These are phyloP conservation scores for Deuterostichococcus epilithicus DNA, from an alignment of 139 green algal species.

Conservation along the genomic window DNA sequence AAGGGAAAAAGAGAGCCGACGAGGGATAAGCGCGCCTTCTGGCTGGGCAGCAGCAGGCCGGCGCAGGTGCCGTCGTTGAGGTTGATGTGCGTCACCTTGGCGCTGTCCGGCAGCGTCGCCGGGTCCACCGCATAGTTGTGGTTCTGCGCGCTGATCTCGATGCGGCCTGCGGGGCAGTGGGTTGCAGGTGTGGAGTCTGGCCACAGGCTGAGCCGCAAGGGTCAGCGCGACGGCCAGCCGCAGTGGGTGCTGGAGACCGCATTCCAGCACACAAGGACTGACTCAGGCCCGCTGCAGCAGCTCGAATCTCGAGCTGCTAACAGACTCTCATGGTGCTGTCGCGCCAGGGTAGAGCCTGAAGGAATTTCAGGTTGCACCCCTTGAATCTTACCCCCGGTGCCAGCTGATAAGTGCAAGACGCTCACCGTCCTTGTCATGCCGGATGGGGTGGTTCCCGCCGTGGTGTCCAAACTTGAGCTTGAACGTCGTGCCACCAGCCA, in stretches of 20 bases:
- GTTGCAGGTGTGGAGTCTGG: neutral
- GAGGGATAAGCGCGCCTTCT: neutral
- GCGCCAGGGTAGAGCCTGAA: no score
- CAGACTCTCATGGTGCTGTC: no score
- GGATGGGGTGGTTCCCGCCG: constrained; percentile 98
- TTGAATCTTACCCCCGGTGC: no score
- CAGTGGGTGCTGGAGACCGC: no score
- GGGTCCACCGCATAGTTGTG: constrained; percentile 99
- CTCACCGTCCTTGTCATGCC: constrained; percentile 57
- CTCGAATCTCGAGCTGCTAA: no score
- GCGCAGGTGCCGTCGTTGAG: constrained; percentile 99
- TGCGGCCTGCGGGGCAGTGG: constrained; percentile 52
- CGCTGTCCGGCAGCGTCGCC: constrained; percentile 71
- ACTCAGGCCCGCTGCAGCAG: no score
- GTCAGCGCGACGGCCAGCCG: constrained; percentile 5
- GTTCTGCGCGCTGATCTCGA: constrained; percentile 93
- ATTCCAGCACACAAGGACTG: no score
- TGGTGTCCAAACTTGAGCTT: constrained; percentile 99
- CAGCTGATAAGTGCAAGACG: no score
- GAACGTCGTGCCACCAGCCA: constrained; percentile 94
- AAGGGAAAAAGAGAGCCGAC: neutral
- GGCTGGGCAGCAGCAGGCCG: constrained; percentile 47
- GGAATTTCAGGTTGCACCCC: no score
- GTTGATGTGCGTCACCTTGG: constrained; percentile 94
- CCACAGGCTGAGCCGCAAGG: neutral